Evolutionary conservation across 169 alveolate species (phyloP).

Genomic region (Plasmodium billcollinsi): DNA sequence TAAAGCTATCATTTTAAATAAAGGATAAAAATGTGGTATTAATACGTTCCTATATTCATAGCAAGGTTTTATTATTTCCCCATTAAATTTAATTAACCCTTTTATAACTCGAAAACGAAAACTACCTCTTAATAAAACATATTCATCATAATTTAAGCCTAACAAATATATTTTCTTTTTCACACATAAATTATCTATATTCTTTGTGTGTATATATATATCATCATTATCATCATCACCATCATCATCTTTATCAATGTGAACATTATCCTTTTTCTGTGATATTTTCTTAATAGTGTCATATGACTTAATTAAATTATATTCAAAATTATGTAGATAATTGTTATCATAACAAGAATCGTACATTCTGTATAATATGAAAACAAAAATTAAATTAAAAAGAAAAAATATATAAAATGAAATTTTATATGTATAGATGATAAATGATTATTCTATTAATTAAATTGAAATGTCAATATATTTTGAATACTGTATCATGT

Average conservation of each 20-base stretch:
- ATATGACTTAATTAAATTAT: constrained; percentile 30
- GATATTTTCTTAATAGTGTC: constrained; percentile 45
- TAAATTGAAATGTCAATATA: too few relatives aligned
- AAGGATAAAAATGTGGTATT: constrained; percentile 49
- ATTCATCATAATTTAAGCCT: constrained; percentile 74
- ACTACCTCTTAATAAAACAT: constrained; percentile 46
- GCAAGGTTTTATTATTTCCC: constrained; percentile 45
- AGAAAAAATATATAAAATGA: too few relatives aligned
- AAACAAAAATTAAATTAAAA: too few relatives aligned
- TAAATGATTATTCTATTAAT: too few relatives aligned
- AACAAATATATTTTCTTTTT: constrained; percentile 53
- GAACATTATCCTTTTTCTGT: not conserved
- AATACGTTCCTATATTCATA: constrained; percentile 42
- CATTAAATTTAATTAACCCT: constrained; percentile 49
- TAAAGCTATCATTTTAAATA: constrained; percentile 35
- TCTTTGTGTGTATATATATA: constrained; percentile 33
- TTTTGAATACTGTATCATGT: too few relatives aligned
- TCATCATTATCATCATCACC: too few relatives aligned
- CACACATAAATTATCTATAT: not conserved
- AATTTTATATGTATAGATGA: too few relatives aligned
- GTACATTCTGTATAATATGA: constrained; percentile 16
- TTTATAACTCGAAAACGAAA: constrained; percentile 72
- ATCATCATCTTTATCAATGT: too few relatives aligned
- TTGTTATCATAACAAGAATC: constrained; percentile 1
- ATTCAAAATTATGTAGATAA: constrained; percentile 29